Evolutionary conservation across 2,329 filamentous ascomycete species (phyloP).

Genomic region (Fonsecaea monophora): DNA sequence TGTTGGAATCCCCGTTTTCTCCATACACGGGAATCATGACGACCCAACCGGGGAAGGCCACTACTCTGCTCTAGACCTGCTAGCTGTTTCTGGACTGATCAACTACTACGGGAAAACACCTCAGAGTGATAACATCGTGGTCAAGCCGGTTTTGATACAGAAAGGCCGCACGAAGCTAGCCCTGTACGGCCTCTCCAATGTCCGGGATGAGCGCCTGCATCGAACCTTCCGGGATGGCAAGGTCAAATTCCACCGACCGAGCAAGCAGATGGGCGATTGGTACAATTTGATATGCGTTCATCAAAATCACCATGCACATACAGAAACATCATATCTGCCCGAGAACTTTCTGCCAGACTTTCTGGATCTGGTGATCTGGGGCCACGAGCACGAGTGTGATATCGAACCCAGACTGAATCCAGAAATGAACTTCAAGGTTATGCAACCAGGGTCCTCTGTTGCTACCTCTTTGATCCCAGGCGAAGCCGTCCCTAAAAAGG

Average conservation of each 20-base stretch:
- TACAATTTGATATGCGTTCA: conserved; percentile 96
- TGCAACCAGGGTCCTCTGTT: conserved; percentile 96
- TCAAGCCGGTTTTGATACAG: conserved; percentile 90
- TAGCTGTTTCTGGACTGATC: conserved; percentile 87
- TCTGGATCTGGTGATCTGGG: conserved; percentile 92
- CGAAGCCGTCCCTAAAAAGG: conserved; percentile 89
- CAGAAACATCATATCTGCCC: conserved; percentile 89
- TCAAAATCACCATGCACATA: conserved; percentile 93
- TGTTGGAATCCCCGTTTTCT: conserved; percentile 94
- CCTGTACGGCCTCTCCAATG: conserved; percentile 92
- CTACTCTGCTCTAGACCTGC: conserved; percentile 84
- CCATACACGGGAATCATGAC: conserved; percentile 97
- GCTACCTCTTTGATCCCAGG: conserved; percentile 90
- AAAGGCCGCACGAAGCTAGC: conserved; percentile 93
- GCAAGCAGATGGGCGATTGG: conserved; percentile 82
- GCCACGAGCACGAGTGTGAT: conserved; percentile 94
- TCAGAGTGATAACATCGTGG: conserved; percentile 89
- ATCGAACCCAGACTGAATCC: conserved; percentile 84
- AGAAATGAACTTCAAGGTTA: conserved; percentile 90
- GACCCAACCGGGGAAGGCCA: conserved; percentile 97
- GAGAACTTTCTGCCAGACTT: conserved; percentile 92
- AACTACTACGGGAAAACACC: conserved; percentile 96
- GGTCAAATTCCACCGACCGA: conserved; percentile 90
- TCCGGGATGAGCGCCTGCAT: conserved; percentile 92
- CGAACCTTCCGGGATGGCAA: conserved; percentile 91